Evolutionary conservation across 1,284 basidiomycete genomes (phyloP).

Genomic region (Leccinum fallax): DNA sequence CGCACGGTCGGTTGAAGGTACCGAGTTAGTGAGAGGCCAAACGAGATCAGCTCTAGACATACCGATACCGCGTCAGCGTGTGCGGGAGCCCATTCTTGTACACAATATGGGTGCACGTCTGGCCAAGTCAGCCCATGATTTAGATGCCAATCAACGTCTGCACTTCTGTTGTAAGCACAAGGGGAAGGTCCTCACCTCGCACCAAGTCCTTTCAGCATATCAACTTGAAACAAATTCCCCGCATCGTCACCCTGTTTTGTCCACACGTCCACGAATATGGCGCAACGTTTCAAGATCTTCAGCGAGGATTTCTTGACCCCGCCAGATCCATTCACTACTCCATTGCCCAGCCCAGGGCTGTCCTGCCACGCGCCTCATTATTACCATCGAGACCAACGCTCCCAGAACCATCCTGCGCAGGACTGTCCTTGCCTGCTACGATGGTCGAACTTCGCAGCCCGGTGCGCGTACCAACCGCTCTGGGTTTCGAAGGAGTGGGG

Average conservation of each 20-base stretch:
- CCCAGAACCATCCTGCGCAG: slow-evolving; percentile 25
- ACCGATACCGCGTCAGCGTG: slow-evolving; percentile 78
- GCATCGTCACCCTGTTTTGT: slow-evolving; percentile 55
- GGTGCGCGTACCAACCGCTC: slow-evolving; percentile 30
- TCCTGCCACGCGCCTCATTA: slow-evolving; percentile 5
- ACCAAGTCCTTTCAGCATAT: slow-evolving; percentile 82
- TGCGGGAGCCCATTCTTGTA: slow-evolving; percentile 86
- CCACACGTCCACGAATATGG: slow-evolving; percentile 87
- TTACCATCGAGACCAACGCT: slow-evolving; percentile 14
- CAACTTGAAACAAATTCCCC: slow-evolving; percentile 69
- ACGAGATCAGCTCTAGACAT: slow-evolving; percentile 18
- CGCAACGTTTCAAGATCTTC: slow-evolving; percentile 71
- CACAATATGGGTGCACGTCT: slow-evolving; percentile 86
- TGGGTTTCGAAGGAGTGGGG: slow-evolving; percentile 43
- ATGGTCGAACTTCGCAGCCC: slow-evolving; percentile 44
- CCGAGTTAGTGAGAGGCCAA: neutral
- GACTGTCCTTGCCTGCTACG: slow-evolving; percentile 32
- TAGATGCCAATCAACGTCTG: slow-evolving; percentile 29
- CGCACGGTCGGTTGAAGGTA: neutral
- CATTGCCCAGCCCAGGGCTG: slow-evolving; percentile 16
- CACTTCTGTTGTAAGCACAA: neutral
- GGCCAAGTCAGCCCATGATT: slow-evolving; percentile 65
- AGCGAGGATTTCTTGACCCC: slow-evolving; percentile 31
- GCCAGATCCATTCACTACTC: slow-evolving; percentile 23
- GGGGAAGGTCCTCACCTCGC: slow-evolving; percentile 62